Evolutionary conservation across 495 filamentous ascomycete genomes (phyloP).

Genomic region (Poronia punctata): DNA sequence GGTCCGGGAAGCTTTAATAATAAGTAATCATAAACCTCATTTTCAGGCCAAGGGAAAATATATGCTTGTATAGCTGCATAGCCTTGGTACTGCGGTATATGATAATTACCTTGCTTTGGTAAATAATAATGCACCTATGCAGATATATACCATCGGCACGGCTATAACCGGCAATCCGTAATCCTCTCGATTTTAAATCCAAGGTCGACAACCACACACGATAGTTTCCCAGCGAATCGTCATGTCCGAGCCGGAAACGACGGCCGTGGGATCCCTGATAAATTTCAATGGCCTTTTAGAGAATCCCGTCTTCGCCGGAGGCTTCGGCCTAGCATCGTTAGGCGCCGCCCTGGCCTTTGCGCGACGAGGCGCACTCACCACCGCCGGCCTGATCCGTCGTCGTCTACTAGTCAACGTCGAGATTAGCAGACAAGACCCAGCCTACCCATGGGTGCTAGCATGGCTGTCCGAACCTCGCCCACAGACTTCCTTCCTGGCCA

Average conservation of each 20-base stretch:
- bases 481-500: slow-evolving; percentile 37
- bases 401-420: slow-evolving; percentile 92
- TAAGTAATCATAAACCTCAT: too few species aligned
- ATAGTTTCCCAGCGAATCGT: slow-evolving; percentile 7
- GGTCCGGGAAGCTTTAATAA: too few species aligned
- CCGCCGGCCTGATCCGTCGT: slow-evolving; percentile 63
- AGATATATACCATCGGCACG: too few species aligned
- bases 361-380: slow-evolving; percentile 63
- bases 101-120: too few species aligned
- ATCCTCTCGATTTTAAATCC: too few species aligned
- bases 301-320: slow-evolving; percentile 53
- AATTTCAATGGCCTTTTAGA: slow-evolving; percentile 45
- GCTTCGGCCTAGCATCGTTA: slow-evolving; percentile 79
- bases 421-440: slow-evolving; percentile 85
- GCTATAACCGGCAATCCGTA: too few species aligned
- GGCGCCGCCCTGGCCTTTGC: slow-evolving; percentile 70
- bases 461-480: slow-evolving; percentile 85
- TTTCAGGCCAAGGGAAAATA: too few species aligned
- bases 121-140: too few species aligned
- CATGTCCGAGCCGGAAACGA: slow-evolving; percentile 22
- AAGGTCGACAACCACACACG: neutral
- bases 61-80: too few species aligned
- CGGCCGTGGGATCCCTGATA: slow-evolving; percentile 21
- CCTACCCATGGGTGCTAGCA: slow-evolving; percentile 87
- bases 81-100: too few species aligned